phyloP scores from a whole-genome alignment of 768 basidiomycete genomes.

The Boletus sp. region DNA sequence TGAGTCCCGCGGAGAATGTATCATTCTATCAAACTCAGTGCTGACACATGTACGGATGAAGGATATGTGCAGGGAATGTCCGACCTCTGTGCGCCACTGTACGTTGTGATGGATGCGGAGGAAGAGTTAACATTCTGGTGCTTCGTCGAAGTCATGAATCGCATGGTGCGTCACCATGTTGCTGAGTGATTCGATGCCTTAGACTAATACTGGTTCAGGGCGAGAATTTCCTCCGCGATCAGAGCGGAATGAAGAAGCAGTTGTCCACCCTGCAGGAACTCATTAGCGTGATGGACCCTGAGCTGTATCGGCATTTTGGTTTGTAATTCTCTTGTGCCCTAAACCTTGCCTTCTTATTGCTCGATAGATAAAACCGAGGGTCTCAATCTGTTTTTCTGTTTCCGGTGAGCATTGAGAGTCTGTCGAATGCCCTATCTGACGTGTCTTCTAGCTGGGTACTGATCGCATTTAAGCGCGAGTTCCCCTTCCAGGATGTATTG shows the following conservation, averaged over 20 bases:
- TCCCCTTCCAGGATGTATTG: constrained; percentile 87
- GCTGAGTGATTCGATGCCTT: not conserved
- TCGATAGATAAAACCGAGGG: constrained; percentile 79
- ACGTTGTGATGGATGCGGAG: constrained; percentile 86
- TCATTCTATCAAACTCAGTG: not conserved
- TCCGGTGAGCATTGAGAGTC: constrained; percentile 60
- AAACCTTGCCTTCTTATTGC: not conserved
- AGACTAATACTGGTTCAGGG: constrained; percentile 56
- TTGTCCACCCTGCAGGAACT: constrained; percentile 86
- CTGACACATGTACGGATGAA: constrained; percentile 31
- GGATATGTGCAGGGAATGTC: constrained; percentile 99
- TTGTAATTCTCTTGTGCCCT: constrained; percentile 3
- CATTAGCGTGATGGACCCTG: constrained; percentile 92
- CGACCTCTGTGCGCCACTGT: constrained; percentile 90
- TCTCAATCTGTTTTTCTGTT: constrained; percentile 96
- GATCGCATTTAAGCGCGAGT: constrained; percentile 96
- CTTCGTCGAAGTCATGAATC: constrained; percentile 91
- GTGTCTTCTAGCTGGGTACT: constrained; percentile 68
- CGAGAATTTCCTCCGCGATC: constrained; percentile 92
- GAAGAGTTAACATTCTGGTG: constrained; percentile 96
- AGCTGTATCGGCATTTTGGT: constrained; percentile 91
- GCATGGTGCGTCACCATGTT: constrained; percentile 65
- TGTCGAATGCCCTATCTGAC: not conserved
- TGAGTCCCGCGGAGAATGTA: constrained; percentile 36
- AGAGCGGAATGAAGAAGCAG: constrained; percentile 97